Evolutionary conservation across 306 rosid genomes (phyloP).

Genomic region (Sesbania bispinosa): DNA sequence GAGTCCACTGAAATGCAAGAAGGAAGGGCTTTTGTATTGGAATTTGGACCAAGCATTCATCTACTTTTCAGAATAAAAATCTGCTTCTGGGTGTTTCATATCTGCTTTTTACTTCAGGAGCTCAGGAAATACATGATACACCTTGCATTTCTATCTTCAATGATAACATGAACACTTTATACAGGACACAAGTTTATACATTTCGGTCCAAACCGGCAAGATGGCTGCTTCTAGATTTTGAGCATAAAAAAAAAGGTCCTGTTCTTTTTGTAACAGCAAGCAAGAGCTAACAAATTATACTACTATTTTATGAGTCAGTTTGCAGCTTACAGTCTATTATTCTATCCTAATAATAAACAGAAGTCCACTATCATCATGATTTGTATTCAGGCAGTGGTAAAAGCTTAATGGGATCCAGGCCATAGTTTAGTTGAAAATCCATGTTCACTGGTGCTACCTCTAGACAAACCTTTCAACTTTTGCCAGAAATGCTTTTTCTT

Average conservation of each 20-base stretch:
- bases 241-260: not conserved
- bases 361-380: slow-evolving; percentile 8
- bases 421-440: slow-evolving; percentile 53
- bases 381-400: not conserved
- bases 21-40: not conserved
- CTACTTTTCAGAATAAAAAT: not conserved
- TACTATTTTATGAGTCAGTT: not conserved
- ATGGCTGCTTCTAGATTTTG: not conserved
- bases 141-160: not conserved
- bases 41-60: no score
- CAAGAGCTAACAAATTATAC: slow-evolving; percentile 1
- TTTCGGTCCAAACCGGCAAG: not conserved
- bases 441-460: slow-evolving; percentile 80
- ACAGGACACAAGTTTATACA: not conserved
- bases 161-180: not conserved
- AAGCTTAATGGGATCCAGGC: slow-evolving; percentile 48
- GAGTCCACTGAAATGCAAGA: not conserved
- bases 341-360: not conserved
- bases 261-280: not conserved
- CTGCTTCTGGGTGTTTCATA: not conserved
- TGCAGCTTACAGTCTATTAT: not conserved
- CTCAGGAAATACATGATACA: slow-evolving; percentile 1
- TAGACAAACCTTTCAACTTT: slow-evolving; percentile 56
- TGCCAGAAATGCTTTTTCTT: slow-evolving; percentile 65
- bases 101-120: not conserved